Base-by-base conservation (phyloP, 257 asterid species). In the Gentiana dahurica region DNA sequence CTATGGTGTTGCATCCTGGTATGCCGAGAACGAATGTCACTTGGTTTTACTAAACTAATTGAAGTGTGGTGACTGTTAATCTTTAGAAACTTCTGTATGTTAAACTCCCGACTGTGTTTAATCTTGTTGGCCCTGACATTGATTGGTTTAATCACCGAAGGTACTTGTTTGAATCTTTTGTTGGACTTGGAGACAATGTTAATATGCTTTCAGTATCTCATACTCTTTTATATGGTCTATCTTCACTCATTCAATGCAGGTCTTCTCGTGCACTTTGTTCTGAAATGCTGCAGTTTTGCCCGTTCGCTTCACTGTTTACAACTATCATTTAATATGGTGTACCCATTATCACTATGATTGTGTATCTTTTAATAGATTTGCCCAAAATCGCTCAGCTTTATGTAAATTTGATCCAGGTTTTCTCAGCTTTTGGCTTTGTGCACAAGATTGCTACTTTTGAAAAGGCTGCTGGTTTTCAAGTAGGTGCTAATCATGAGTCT, bases 401-500 rank as follows among this genome's bases (percentile, higher is more conserved):
- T 5, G n/a, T 48, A 24, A 13, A 13, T 34, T 24, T 12, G 59
- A 37, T 57, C 61, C 76, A 84, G 94, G 94, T 87, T 58, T 87
- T 84, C 75, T 87, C 94, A 15, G 94, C 87, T 58, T 87, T 84
- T 78, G 94, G 96, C 57, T 80, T 82, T 58, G 93, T 84, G 65
- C 89, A 82, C 66, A 87, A 87, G 83, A 82, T 87, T 72, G 96
- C 94, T 67, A 87, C 94, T 54, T 84, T 87, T 65, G 94, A 84
- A 58, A 87, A 87, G 68, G 94, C 87, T 65, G 94, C 94, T 12
- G 96, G 96, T 62, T 82, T 82, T 79, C 96, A 87, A 94, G 96
- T 84, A 38, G 65, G 57, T 55, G 34, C 24, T 24, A 24, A 24
- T 24, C 24, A 24, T 24, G 0, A 24, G 24, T 24, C 24, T 24